Base-by-base conservation (phyloP, 208 protist genomes). In the Porcisia deanei region DNA sequence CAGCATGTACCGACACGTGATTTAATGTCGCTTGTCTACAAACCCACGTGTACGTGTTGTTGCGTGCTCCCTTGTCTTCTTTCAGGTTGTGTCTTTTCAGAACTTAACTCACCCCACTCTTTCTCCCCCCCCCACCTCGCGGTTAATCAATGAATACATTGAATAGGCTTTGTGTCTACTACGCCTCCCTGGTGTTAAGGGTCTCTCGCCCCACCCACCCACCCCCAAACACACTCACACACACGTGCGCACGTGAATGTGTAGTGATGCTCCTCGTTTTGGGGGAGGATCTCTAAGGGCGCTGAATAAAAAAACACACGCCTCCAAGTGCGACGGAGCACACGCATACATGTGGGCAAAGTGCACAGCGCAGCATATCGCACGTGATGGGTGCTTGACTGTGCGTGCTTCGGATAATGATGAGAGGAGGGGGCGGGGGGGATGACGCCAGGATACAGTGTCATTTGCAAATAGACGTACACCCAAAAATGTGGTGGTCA, bases 1-100 rank as follows among this genome's bases (percentile, higher is more conserved):
- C 84, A 91, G 98, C 77, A 99, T 99, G 82, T 99, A 99, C 85
- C 92, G 99, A 12, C 88, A 99, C 71, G 96, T 99, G 45, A 83
- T 98, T 52, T 99, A 90, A 84, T 12, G 9, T 53, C 22, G 53
- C 30, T 45, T 30, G 52, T 34, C 49, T 45, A 9, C 34, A 3
- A 57, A 16, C 30, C 30, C 52, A 18, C 12, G 12, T 45, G 49
- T 59, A 49, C 16, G 49, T 16, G 66, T 6, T 52, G 47, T 5
- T 5, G 47, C 47, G 5, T 52, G 5, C 47, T 52, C 47, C 47
- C 12, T n/a, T 61, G 49, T 41, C 49, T 37, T 72, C 65, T n/a
- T 18, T 49, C 30, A 60, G 30, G 41, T 68, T 9, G 45, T 58
- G 41, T 16, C 10, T 54, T 41, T 30, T 1, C 18, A 8, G 20